Percentiles rank a stretch among this genome's conserved stretches.
Conservation (phyloP, 2,329 filamentous ascomycete genomes). For the Sporothrix sp. region DNA sequence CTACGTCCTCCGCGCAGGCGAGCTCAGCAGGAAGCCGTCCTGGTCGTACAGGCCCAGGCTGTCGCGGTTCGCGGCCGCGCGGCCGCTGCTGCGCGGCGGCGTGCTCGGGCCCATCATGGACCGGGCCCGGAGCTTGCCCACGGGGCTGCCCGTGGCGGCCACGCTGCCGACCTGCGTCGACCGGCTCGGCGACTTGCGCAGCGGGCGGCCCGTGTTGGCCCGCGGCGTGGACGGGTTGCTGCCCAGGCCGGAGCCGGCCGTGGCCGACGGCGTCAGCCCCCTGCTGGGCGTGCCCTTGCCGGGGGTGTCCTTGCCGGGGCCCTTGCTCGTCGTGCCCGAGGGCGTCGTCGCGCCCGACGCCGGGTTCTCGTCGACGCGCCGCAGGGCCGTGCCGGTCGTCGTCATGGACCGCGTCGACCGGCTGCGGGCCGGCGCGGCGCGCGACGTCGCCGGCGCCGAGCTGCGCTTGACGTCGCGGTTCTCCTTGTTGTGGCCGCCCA, state of each 20-base stretch:
- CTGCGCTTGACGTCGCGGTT: constrained; percentile 3
- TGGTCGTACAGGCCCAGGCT: constrained; percentile 36
- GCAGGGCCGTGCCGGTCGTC: constrained; percentile 4
- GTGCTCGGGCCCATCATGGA: constrained; percentile 1
- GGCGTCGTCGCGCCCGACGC: constrained; percentile 3
- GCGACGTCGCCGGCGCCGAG: background rate
- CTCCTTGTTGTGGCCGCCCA: constrained; percentile 8
- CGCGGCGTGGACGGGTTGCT: background rate
- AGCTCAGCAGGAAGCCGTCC: constrained; percentile 36
- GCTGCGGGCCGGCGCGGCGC: background rate
- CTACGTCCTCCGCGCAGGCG: constrained; percentile 26
- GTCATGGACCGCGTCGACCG: constrained; percentile 5
- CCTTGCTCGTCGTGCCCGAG: background rate
- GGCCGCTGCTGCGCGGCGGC: constrained; percentile 1
- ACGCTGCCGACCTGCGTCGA: background rate
- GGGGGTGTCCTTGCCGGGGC: background rate
- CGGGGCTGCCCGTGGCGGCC: background rate
- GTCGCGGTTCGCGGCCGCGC: constrained; percentile 19
- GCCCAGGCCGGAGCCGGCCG: background rate
- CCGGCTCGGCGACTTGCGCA: constrained; percentile 6
- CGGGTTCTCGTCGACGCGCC: constrained; percentile 11
- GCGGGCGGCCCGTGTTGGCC: constrained; percentile 8
- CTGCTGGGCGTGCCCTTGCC: background rate
- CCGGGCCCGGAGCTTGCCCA: background rate
- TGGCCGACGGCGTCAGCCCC: background rate